Percentiles rank a stretch among this genome's conserved stretches.
Evolutionary conservation across 495 filamentous ascomycete species (phyloP).

Genomic region (Tuber calosporum): DNA sequence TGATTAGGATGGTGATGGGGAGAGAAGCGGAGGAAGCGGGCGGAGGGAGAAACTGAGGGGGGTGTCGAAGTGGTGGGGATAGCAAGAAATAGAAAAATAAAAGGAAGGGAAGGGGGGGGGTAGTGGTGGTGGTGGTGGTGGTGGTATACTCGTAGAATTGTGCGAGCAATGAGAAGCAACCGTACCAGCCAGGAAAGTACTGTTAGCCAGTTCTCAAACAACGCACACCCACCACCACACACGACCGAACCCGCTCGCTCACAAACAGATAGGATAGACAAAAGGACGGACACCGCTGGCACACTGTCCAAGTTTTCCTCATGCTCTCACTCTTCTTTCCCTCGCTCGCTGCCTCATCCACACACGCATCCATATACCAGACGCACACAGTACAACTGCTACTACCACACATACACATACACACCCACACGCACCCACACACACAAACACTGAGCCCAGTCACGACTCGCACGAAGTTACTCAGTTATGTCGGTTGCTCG

Average conservation of each 20-base stretch:
- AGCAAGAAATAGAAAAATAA: background rate
- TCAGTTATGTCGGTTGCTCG: background rate
- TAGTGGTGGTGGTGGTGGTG: background rate
- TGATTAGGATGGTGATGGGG: background rate
- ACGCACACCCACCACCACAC: background rate
- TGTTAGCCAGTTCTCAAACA: background rate
- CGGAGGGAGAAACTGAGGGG: conserved; percentile 1
- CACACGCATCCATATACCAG: background rate
- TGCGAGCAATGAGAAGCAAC: background rate
- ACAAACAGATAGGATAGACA: background rate
- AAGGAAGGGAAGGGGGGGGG: background rate
- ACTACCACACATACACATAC: background rate
- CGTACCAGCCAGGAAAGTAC: background rate
- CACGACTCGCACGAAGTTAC: background rate
- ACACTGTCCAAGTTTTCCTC: background rate
- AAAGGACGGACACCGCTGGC: background rate
- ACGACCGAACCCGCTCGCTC: background rate
- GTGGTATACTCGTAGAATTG: background rate
- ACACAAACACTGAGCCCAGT: background rate
- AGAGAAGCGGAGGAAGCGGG: conserved; percentile 1
- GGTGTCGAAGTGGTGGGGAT: background rate
- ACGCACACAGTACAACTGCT: conserved; percentile 3
- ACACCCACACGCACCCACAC: too few species aligned
- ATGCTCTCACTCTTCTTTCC: background rate
- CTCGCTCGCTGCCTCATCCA: background rate